phyloP scores from a whole-genome alignment of 2,329 filamentous ascomycete species.

The Cytospora leucostoma region DNA sequence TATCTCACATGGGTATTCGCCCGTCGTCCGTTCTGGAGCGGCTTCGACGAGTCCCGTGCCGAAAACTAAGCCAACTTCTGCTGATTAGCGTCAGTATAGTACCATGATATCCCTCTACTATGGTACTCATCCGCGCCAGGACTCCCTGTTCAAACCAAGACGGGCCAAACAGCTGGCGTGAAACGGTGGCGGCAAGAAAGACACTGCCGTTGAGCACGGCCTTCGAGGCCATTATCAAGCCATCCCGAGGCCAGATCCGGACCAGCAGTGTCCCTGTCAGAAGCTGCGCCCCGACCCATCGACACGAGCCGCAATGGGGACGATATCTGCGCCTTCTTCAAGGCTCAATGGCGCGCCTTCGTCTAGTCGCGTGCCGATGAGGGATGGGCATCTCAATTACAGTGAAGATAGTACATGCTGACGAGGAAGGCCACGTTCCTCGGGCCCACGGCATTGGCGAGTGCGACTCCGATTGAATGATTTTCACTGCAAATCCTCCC shows the following conservation, averaged over 20 bases:
- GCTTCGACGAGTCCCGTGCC: neutral
- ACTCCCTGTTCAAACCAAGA: neutral
- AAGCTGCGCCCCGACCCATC: conserved; percentile 7
- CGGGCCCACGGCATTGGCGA: conserved; percentile 2
- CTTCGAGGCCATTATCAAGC: conserved; percentile 19
- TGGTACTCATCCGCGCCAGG: conserved; percentile 15
- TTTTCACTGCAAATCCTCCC: conserved; percentile 7
- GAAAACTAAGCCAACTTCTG: neutral
- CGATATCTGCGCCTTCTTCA: conserved; percentile 19
- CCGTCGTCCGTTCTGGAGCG: neutral
- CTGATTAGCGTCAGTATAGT: neutral
- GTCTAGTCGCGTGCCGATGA: neutral
- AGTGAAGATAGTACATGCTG: neutral
- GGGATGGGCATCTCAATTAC: neutral
- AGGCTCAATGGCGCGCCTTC: conserved; percentile 13
- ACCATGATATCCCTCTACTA: conserved; percentile 7
- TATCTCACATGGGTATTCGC: neutral
- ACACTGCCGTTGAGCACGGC: conserved; percentile 14
- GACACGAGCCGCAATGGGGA: conserved; percentile 17
- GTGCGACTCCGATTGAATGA: conserved; percentile 2
- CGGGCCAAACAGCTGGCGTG: conserved; percentile 5
- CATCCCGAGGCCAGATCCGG: conserved; percentile 11
- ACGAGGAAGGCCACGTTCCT: neutral
- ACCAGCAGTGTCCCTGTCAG: conserved; percentile 14
- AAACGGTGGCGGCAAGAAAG: conserved; percentile 14